A percentile compares a stretch with the other conserved stretches of the same genome.
These are phyloP conservation scores for Boletus sp. DNA, from an alignment of 1,284 basidiomycete species.

Conservation along the genomic window DNA sequence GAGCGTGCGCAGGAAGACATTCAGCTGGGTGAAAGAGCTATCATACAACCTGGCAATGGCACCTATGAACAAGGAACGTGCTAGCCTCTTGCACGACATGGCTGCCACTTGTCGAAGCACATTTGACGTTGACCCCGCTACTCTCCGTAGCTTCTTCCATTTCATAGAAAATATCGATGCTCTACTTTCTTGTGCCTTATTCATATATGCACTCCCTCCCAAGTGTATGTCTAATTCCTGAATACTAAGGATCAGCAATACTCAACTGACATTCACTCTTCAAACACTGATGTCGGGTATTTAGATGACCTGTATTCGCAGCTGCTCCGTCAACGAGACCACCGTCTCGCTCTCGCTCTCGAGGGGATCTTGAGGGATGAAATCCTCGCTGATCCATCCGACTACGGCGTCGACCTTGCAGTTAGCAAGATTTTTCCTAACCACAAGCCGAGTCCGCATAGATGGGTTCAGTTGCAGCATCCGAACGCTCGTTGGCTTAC, in stretches of 20 bases:
- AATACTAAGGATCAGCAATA: not conserved
- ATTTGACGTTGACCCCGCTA: conserved; percentile 35
- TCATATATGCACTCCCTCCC: conserved; percentile 4
- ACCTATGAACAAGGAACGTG: conserved; percentile 20
- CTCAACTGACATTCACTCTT: not conserved
- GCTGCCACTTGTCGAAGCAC: conserved; percentile 41
- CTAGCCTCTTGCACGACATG: conserved; percentile 30
- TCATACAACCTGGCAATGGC: conserved; percentile 19
- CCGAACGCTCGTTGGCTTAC: too few relatives aligned
- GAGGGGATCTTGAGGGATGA: conserved; percentile 16
- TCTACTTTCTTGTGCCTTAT: conserved; percentile 38
- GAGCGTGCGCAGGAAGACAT: conserved; percentile 18
- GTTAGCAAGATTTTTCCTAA: conserved; percentile 33
- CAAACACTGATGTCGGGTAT: conserved; percentile 13
- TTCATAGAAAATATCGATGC: conserved; percentile 27
- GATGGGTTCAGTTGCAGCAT: too few relatives aligned
- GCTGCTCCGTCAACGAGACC: conserved; percentile 21
- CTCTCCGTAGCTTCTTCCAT: conserved; percentile 17
- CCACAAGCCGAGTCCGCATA: not conserved
- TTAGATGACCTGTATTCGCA: not conserved
- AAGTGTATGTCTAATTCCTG: not conserved
- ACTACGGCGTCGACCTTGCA: conserved; percentile 35
- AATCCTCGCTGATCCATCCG: not conserved
- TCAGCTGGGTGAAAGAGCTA: conserved; percentile 39
- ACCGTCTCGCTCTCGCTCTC: conserved; percentile 27